Base-by-base conservation (phyloP, 192 early-diverging fungal genomes). In the Coemansia sp. region DNA sequence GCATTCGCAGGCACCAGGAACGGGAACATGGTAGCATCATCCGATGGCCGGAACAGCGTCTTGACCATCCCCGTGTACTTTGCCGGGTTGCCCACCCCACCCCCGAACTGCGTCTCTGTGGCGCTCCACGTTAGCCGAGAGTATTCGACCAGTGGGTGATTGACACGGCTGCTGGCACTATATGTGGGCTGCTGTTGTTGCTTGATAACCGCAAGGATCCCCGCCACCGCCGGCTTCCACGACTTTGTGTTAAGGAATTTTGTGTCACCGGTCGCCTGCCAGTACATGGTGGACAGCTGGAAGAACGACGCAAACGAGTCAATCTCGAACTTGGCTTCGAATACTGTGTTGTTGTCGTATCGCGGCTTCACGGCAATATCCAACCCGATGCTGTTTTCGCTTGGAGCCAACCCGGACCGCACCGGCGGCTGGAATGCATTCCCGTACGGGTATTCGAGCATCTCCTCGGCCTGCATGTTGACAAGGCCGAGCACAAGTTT, bases 221-320 rank as follows among this genome's bases (percentile, higher is more conserved):
- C 48, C 24, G 79, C 41, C 6, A 89, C 80, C 0, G 89, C 88
- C 14, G 66, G 63, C 20, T 67, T 44, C 87, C 87, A 91, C n/a
- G 69, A 23, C 36, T 55, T 16, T 7, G 69, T 45, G 15, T 67
- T 38, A 20, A 84, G 46, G 66, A 86, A 81, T 39, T 52, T 64
- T 15, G 63, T 45, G 35, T 88, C 84, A 11, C 66, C 59, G 4
- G 89, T 87, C 8, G 85, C 57, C 9, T 67, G 53, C 79, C 85
- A 90, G 61, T 85, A 91, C 20, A 64, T 26, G 52, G 83, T 68
- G 0, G 87, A 81, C 2, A 90, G 46, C 33, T 87, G 78, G 43
- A 92, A 71, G 26, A 91, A 92, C 16, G 89, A 85, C 0, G 84
- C 85, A 44, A 90, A 68, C 15, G 89, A 90, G 78, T 92, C 90